Conservation (phyloP, 1,139 yeast genomes). For the Saccharomyces pastorianus region DNA sequence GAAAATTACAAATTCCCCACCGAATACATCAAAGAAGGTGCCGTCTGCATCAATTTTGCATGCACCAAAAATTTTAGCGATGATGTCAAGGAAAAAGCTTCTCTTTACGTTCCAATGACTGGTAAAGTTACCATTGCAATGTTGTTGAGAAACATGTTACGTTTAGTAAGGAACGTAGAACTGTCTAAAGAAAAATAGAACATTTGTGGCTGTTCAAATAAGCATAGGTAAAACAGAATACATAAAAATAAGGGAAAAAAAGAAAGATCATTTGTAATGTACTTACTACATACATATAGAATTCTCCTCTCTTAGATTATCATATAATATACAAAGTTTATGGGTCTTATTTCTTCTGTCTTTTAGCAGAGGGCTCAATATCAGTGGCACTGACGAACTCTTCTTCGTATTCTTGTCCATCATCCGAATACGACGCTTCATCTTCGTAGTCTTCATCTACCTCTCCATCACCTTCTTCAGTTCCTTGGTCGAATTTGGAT, state of each 20-base stretch:
- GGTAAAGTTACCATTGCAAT: conserved; percentile 95
- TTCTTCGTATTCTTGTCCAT: conserved; percentile 59
- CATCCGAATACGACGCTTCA: conserved; percentile 36
- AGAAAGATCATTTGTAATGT: background rate
- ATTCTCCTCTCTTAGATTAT: background rate
- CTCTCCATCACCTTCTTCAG: conserved; percentile 43
- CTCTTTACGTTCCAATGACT: conserved; percentile 86
- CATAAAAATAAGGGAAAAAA: background rate
- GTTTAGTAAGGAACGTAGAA: conserved; percentile 62
- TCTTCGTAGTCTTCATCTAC: conserved; percentile 43
- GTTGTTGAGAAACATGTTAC: conserved; percentile 77
- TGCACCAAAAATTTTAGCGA: conserved; percentile 77
- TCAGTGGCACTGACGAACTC: conserved; percentile 51
- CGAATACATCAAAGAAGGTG: conserved; percentile 72
- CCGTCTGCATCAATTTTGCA: conserved; percentile 84
- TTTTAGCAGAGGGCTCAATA: conserved; percentile 38
- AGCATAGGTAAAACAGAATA: background rate
- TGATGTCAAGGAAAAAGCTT: conserved; percentile 72
- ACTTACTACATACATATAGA: background rate
- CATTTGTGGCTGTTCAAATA: background rate
- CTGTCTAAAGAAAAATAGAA: conserved; percentile 2
- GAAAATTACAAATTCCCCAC: conserved; percentile 78
- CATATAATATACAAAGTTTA: background rate
- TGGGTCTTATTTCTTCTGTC: conserved; percentile 29
- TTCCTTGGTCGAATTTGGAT: conserved; percentile 67